phyloP scores from a whole-genome alignment of 2,329 filamentous ascomycete species.

The Calonectria ilicicola region DNA sequence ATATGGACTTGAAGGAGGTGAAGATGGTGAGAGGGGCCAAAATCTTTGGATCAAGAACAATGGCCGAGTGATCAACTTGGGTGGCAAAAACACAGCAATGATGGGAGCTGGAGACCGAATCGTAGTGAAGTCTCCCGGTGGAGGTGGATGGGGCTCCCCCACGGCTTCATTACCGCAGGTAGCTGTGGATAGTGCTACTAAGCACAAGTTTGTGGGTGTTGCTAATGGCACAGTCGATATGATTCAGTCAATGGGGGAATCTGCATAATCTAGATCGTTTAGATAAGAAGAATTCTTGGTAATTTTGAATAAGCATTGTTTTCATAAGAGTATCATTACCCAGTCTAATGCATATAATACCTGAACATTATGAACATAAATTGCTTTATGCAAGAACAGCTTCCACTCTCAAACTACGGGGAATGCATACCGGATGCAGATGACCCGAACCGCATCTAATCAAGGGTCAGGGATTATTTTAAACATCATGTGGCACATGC shows the following conservation, averaged over 20 bases:
- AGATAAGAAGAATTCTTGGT: background rate
- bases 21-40: slow-evolving; percentile 79
- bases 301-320: background rate
- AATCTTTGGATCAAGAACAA: slow-evolving; percentile 85
- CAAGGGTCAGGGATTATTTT: background rate
- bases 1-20: slow-evolving; percentile 81
- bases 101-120: slow-evolving; percentile 22
- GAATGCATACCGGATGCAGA: background rate
- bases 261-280: slow-evolving; percentile 5
- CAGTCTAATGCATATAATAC: background rate
- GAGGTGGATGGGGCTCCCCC: slow-evolving; percentile 21
- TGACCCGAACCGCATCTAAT: background rate
- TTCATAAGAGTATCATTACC: background rate
- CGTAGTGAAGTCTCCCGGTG: slow-evolving; percentile 19
- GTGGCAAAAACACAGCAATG: slow-evolving; percentile 25
- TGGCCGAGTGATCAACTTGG: slow-evolving; percentile 43
- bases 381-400: too few species aligned
- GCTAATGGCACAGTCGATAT: slow-evolving; percentile 24
- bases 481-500: background rate
- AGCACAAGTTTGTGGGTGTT: slow-evolving; percentile 18
- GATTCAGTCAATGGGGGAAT: slow-evolving; percentile 27
- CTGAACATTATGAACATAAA: background rate
- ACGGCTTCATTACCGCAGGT: background rate
- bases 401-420: background rate
- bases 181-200: background rate